These are phyloP conservation scores for Ceratobasidium sp. DNA, from an alignment of 1,284 basidiomycete species.

Conservation along the genomic window DNA sequence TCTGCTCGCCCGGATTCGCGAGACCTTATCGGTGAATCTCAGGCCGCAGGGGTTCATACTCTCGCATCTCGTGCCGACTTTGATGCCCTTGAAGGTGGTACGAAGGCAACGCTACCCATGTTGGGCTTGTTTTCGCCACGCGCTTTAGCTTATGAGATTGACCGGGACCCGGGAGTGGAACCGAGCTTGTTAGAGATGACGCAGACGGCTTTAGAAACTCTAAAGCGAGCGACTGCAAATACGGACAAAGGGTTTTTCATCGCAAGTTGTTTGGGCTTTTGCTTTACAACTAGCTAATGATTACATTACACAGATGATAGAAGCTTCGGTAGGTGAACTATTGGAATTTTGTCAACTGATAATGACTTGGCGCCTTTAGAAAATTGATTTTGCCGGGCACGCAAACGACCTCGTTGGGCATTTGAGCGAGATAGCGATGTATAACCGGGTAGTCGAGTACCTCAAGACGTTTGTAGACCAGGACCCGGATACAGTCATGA, in stretches of 20 bases:
- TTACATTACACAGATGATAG: constrained; percentile 31
- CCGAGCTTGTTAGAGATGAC: constrained; percentile 56
- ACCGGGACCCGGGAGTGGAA: constrained; percentile 53
- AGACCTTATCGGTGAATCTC: constrained; percentile 54
- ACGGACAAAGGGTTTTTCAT: constrained; percentile 55
- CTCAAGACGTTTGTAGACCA: constrained; percentile 53
- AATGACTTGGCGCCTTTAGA: constrained; percentile 46
- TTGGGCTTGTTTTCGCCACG: constrained; percentile 52
- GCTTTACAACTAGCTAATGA: not conserved
- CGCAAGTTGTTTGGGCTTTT: constrained; percentile 49
- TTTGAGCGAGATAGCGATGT: constrained; percentile 51
- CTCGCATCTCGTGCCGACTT: constrained; percentile 52
- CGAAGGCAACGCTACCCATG: constrained; percentile 50
- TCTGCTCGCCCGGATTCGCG: constrained; percentile 53
- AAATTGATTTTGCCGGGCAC: constrained; percentile 54
- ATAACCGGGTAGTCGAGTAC: constrained; percentile 54
- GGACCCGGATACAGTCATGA: constrained; percentile 52
- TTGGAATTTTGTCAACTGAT: not conserved
- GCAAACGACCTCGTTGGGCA: constrained; percentile 56
- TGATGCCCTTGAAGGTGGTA: constrained; percentile 51
- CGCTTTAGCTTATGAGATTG: constrained; percentile 57
- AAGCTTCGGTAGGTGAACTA: constrained; percentile 40
- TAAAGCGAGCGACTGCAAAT: constrained; percentile 49
- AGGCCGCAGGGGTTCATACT: constrained; percentile 51
- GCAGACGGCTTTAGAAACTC: constrained; percentile 53